A percentile compares a stretch with the other conserved stretches of the same genome.
phyloP scores from a whole-genome alignment of 2,329 filamentous ascomycete genomes.

The Iodosphaeria phyllophila region DNA sequence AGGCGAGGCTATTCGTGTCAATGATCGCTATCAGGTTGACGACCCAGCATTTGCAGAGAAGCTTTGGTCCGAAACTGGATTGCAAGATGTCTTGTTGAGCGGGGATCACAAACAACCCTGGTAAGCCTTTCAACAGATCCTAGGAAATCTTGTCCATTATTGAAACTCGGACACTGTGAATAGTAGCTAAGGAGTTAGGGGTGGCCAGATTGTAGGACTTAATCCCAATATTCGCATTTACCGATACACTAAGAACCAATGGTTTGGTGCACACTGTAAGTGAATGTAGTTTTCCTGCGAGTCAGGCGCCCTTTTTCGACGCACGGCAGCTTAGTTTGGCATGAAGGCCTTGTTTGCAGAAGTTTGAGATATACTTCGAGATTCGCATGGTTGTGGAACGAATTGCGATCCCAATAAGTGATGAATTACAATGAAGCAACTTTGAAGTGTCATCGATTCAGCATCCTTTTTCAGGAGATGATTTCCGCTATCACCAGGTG shows the following conservation, averaged over 20 bases:
- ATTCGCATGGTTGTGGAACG: no score
- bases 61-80: constrained; percentile 60
- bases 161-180: no score
- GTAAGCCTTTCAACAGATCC: no score
- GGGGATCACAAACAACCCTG: constrained; percentile 22
- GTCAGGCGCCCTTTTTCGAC: constrained; percentile 1
- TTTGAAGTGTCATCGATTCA: no score
- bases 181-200: constrained; percentile 6
- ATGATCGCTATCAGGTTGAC: constrained; percentile 73
- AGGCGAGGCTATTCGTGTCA: constrained; percentile 68
- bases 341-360: no score
- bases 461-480: no score
- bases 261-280: constrained; percentile 84
- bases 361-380: no score
- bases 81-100: constrained; percentile 40
- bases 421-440: no score
- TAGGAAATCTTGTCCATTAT: no score
- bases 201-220: constrained; percentile 17
- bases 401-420: no score
- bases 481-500: no score
- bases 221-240: constrained; percentile 84
- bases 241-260: constrained; percentile 69
- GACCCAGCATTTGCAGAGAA: constrained; percentile 56
- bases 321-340: constrained; percentile 1
- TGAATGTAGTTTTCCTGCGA: constrained; percentile 9